Evolutionary conservation across 108 stramenopile genomes (phyloP), one percentile per base, ranked within the genome.

Genomic region (Pseudonitzschia pungens): DNA sequence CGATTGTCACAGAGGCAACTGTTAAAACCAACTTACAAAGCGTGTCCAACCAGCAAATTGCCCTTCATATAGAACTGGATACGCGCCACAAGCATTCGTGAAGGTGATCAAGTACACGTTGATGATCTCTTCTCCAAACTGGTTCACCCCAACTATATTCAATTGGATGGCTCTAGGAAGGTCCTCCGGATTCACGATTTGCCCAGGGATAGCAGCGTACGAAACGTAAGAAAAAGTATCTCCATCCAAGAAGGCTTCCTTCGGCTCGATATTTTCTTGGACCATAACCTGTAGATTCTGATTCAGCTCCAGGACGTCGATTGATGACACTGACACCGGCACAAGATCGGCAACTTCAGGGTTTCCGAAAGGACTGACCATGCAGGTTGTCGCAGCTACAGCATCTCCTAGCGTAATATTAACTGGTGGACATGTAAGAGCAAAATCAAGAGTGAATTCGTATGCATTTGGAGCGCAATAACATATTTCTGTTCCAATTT

Each of bases 101-200:
- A 77, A 82, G 20, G 62, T 65, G 43, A 82, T 82, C 22, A 77
- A 21, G 26, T 56, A 68, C 2, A 72, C 66, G 68, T 77, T 77
- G 43, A 74, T 69, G 31, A 82, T 77, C 20, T 74, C 52, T 24
- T 76, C 65, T 42, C 71, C 77, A 4, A 44, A 36, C 26, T 43
- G 32, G 72, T 83, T 83, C 52, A 59, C 28, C 24, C 77, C 82
- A 40, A 76, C 50, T 28, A 78, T 76, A 41, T 68, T 79, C 56
- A 83, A 68, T 63, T 83, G 82, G 57, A 83, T 75, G 0, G 71
- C 75, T 62, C 78, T 68, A 42, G 82, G 82, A 27, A 83, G 32
- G 21, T 73, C 51, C 4, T 71, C 42, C 12, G 73, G 62, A 22
- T 77, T 53, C n/a, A 69, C 64, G 26, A 77, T 77, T 32, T 69